Conservation (phyloP, 805 yeast genomes). For the Cyberlindnera mrakii region DNA sequence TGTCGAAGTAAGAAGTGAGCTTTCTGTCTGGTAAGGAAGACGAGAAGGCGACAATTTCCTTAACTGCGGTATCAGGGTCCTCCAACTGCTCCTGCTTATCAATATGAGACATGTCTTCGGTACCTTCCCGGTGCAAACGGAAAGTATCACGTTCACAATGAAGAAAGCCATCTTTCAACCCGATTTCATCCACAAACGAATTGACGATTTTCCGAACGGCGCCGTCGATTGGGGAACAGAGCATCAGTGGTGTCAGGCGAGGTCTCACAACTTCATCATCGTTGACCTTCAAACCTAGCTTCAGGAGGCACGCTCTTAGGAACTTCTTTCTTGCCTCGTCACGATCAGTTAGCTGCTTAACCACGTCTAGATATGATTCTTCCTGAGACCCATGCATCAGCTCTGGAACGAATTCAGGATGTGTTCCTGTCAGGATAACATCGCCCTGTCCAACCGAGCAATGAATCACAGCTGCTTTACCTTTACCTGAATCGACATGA, state of each 20-base stretch:
- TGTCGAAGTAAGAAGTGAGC: constrained; percentile 70
- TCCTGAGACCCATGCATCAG: constrained; percentile 33
- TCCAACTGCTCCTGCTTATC: constrained; percentile 31
- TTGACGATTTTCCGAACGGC: constrained; percentile 24
- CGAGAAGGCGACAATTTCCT: constrained; percentile 46
- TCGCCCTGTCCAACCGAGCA: constrained; percentile 68
- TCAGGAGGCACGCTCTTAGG: constrained; percentile 47
- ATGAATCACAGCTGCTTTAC: constrained; percentile 66
- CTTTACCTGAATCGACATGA: constrained; percentile 40
- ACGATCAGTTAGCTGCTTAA: constrained; percentile 34
- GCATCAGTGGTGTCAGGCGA: constrained; percentile 57
- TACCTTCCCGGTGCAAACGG: constrained; percentile 35
- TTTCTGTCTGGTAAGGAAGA: constrained; percentile 42
- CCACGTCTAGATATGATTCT: constrained; percentile 28
- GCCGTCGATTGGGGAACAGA: constrained; percentile 37
- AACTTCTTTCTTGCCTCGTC: constrained; percentile 50
- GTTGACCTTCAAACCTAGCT: constrained; percentile 67
- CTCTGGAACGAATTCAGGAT: constrained; percentile 77
- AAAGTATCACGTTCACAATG: constrained; percentile 52
- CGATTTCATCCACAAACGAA: constrained; percentile 27
- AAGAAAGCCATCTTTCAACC: constrained; percentile 35
- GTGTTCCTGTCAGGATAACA: constrained; percentile 77
- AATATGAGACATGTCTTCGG: constrained; percentile 17
- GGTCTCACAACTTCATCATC: constrained; percentile 48
- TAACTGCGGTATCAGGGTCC: constrained; percentile 51